Evolutionary conservation across 2,329 filamentous ascomycete species (phyloP).

Genomic region (Colletotrichum euphorbiae): DNA sequence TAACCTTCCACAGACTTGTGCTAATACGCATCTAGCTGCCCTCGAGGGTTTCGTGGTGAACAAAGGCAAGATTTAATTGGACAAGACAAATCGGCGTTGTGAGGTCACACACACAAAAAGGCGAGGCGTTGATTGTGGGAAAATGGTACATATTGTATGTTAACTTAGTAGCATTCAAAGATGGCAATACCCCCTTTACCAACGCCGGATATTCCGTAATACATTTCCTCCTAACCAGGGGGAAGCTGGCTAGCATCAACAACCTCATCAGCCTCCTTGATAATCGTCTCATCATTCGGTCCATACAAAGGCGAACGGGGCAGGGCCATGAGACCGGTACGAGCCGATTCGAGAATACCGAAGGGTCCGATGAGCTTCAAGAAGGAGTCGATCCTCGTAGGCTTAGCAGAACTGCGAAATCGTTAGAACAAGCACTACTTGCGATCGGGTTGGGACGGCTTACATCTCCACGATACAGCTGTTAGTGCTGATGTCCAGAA

Average conservation of each 20-base stretch:
- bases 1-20: not conserved
- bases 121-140: constrained; percentile 33
- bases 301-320: constrained; percentile 90
- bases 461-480: constrained; percentile 99
- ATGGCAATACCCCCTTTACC: constrained; percentile 39
- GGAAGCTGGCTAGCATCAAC: constrained; percentile 95
- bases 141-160: constrained; percentile 39
- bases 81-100: constrained; percentile 14
- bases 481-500: constrained; percentile 96
- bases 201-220: constrained; percentile 40
- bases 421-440: constrained; percentile 43
- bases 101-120: constrained; percentile 26
- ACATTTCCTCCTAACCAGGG: constrained; percentile 73
- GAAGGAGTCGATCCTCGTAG: constrained; percentile 93
- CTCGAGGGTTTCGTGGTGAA: constrained; percentile 95
- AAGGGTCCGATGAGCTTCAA: constrained; percentile 95
- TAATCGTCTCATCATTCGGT: constrained; percentile 74
- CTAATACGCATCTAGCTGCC: constrained; percentile 63
- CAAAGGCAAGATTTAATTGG: constrained; percentile 77
- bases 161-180: constrained; percentile 39
- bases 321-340: constrained; percentile 96
- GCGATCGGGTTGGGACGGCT: constrained; percentile 50
- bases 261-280: constrained; percentile 92
- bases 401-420: constrained; percentile 82
- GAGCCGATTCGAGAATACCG: constrained; percentile 94